Percentiles rank a stretch among this genome's conserved stretches.
Conservation (phyloP, 768 basidiomycete genomes). For the Antrodiella citrinella region DNA sequence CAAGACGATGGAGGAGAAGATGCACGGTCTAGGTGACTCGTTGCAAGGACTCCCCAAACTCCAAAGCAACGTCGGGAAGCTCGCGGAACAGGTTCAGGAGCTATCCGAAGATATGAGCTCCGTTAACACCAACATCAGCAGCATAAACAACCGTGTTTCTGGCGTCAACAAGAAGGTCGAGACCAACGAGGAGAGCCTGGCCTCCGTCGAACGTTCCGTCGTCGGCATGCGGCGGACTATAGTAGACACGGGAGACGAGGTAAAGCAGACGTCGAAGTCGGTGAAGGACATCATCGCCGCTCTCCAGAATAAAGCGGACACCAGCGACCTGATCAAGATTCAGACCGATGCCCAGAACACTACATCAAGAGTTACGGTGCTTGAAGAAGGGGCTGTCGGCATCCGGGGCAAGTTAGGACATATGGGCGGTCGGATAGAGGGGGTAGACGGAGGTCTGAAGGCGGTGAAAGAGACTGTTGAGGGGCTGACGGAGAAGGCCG, state of each 20-base stretch:
- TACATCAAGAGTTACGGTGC: neutral
- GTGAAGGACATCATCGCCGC: neutral
- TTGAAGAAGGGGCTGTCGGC: neutral
- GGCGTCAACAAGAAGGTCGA: neutral
- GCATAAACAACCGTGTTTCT: neutral
- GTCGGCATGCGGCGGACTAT: neutral
- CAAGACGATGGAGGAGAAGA: neutral
- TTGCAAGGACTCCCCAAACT: neutral
- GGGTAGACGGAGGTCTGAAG: neutral
- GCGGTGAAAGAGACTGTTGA: neutral
- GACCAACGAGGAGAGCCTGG: neutral
- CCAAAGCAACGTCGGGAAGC: neutral
- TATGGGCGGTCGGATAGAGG: neutral
- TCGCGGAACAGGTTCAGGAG: neutral
- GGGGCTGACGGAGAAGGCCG: neutral
- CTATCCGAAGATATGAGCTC: neutral
- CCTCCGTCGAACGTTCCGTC: neutral
- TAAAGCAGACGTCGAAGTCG: neutral
- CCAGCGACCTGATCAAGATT: neutral
- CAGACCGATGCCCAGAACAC: neutral
- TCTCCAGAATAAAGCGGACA: neutral
- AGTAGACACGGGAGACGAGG: neutral
- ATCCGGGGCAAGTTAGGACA: neutral
- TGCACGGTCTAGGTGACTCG: neutral
- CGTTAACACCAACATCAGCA: neutral